phyloP scores from a whole-genome alignment of 2,329 filamentous ascomycete genomes.

The Venturia asperata region DNA sequence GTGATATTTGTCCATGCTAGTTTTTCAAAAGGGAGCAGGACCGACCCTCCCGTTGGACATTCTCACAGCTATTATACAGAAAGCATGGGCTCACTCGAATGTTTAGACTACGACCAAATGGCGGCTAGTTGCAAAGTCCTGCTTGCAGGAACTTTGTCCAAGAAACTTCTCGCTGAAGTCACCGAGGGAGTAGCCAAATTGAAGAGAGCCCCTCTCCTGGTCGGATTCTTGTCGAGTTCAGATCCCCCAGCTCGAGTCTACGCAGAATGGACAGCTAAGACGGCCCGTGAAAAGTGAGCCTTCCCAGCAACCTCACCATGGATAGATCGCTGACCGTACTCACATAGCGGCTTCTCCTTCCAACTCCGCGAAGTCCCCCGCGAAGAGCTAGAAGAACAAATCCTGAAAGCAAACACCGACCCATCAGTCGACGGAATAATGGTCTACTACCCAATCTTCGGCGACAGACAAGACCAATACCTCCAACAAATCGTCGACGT shows the following conservation, averaged over 20 bases:
- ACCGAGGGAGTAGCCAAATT: conserved; percentile 66
- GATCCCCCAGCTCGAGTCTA: conserved; percentile 91
- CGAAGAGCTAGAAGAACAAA: conserved; percentile 81
- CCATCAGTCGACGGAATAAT: conserved; percentile 76
- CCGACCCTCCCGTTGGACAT: neutral
- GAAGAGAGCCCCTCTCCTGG: conserved; percentile 67
- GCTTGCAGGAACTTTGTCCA: conserved; percentile 79
- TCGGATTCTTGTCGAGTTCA: conserved; percentile 85
- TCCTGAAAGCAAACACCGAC: conserved; percentile 79
- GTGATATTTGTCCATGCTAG: neutral
- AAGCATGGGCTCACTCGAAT: conserved; percentile 7
- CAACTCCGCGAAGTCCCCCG: conserved; percentile 76
- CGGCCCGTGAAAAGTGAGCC: conserved; percentile 90
- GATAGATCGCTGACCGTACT: conserved; percentile 13
- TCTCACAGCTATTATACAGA: neutral
- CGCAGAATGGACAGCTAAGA: conserved; percentile 95
- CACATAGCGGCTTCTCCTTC: conserved; percentile 65
- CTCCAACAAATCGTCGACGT: conserved; percentile 90
- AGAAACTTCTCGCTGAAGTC: conserved; percentile 71
- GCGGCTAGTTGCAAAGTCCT: conserved; percentile 76
- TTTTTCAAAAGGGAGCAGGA: neutral
- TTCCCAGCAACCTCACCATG: neutral
- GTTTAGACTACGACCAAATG: conserved; percentile 23
- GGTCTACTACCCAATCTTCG: conserved; percentile 97
- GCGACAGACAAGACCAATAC: conserved; percentile 83